These are phyloP conservation scores for Fusarium euwallaceae DNA, from an alignment of 2,329 filamentous ascomycete species.

Conservation along the genomic window DNA sequence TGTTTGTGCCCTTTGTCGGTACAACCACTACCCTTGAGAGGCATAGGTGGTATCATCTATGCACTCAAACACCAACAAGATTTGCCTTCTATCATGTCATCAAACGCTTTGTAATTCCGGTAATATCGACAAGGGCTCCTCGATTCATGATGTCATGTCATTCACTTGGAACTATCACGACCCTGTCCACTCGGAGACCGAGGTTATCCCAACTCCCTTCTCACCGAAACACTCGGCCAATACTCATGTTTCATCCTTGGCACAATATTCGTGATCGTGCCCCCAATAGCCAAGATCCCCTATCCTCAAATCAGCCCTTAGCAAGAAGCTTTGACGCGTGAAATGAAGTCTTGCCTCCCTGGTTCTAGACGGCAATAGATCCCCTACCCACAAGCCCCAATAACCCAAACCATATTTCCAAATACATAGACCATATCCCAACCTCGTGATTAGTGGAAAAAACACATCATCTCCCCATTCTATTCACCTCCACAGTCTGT, in stretches of 20 bases:
- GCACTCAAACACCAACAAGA: neutral
- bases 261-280: neutral
- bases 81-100: neutral
- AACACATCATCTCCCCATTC: neutral
- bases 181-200: neutral
- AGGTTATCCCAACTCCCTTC: neutral
- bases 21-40: too few species aligned
- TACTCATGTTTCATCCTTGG: neutral
- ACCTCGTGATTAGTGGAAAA: neutral
- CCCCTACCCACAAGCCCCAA: neutral
- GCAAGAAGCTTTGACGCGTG: neutral
- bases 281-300: neutral
- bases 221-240: neutral
- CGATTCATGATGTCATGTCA: neutral
- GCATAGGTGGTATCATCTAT: neutral
- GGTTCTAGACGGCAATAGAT: conserved; percentile 1
- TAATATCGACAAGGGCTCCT: neutral
- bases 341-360: neutral
- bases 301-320: neutral
- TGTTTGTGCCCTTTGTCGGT: too few species aligned
- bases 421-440: neutral
- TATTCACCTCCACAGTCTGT: neutral
- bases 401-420: neutral
- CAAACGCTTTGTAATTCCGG: neutral
- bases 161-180: neutral